Evolutionary conservation across 1,139 yeast genomes (phyloP).

Genomic region (Pichia sp.): DNA sequence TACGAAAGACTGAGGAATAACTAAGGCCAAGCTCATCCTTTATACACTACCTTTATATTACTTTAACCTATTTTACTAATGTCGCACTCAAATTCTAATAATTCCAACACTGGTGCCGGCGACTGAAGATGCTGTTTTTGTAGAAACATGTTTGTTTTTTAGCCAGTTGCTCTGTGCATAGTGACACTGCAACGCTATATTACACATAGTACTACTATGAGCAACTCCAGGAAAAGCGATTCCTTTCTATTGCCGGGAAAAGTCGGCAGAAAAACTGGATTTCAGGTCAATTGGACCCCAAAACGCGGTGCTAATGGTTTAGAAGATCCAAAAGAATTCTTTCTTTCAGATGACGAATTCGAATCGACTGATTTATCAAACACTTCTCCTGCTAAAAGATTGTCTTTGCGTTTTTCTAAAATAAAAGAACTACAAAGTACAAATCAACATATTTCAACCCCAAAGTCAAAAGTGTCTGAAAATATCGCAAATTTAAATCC

Average conservation of each 20-base stretch:
- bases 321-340: slow-evolving; percentile 78
- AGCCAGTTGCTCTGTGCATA: no score
- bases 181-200: no score
- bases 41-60: no score
- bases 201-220: no score
- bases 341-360: slow-evolving; percentile 39
- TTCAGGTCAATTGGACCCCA: slow-evolving; percentile 36
- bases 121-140: no score
- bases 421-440: slow-evolving; percentile 8
- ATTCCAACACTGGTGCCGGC: no score
- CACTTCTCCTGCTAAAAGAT: slow-evolving; percentile 20
- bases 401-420: slow-evolving; percentile 16
- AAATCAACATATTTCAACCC: neutral
- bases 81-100: no score
- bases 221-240: slow-evolving; percentile 19
- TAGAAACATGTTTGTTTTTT: no score
- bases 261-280: slow-evolving; percentile 28
- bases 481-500: neutral
- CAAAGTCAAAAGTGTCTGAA: neutral
- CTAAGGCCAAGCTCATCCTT: no score
- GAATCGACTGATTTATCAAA: slow-evolving; percentile 18
- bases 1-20: no score
- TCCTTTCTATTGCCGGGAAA: slow-evolving; percentile 25
- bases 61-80: no score
- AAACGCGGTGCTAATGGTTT: slow-evolving; percentile 62